These are phyloP conservation scores for Lenwebbia sp. DNA, from an alignment of 345 rosid species.

Conservation along the genomic window DNA sequence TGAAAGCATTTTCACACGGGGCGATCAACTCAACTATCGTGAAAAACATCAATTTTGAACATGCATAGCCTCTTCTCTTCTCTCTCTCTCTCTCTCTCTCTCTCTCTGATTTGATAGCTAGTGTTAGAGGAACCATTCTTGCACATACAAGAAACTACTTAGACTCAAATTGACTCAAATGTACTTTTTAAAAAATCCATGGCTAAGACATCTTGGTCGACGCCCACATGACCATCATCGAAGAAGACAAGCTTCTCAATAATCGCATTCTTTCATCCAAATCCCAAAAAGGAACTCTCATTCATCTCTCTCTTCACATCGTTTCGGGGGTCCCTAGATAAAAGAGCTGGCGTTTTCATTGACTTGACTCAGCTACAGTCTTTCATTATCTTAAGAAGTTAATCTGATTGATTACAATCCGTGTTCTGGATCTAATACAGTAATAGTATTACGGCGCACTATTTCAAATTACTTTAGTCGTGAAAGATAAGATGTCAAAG, in stretches of 20 bases:
- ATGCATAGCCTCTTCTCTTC: no score
- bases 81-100: no score
- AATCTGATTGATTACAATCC: neutral
- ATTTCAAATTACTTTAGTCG: neutral
- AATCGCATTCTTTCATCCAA: neutral
- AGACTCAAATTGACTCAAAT: neutral
- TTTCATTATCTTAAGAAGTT: no score
- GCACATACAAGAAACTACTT: neutral
- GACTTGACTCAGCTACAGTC: no score
- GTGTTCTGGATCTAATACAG: no score
- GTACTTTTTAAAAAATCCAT: neutral
- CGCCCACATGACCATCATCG: neutral
- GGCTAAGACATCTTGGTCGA: neutral
- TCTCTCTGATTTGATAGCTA: neutral
- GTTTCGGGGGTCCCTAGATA: neutral
- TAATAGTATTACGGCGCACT: no score
- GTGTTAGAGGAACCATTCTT: neutral
- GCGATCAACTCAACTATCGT: no score
- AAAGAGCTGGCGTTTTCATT: no score
- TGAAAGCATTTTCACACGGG: no score
- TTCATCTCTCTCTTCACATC: slow-evolving; percentile 1
- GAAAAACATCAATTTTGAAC: no score
- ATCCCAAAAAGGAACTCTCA: slow-evolving; percentile 3
- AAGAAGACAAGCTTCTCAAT: neutral
- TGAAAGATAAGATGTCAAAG: neutral